phyloP scores from a whole-genome alignment of 2,329 filamentous ascomycete species.

The Colletotrichum tamarilloi region DNA sequence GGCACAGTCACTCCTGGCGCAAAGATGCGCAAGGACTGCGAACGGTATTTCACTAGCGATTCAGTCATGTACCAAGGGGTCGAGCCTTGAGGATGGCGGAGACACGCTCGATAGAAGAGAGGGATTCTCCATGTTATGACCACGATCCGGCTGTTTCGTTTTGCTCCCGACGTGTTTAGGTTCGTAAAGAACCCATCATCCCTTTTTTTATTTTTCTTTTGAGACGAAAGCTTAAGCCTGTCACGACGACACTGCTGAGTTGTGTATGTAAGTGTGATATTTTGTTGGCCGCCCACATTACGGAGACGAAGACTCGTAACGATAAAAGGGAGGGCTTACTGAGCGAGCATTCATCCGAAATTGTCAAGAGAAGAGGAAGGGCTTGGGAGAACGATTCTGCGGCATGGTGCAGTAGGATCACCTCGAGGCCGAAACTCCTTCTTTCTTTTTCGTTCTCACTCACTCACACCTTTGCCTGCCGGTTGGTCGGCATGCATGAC shows the following conservation, averaged over 20 bases:
- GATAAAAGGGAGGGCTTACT: no score
- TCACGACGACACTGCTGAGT: background rate
- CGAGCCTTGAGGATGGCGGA: background rate
- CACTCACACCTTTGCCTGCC: background rate
- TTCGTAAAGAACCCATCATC: conserved; percentile 8
- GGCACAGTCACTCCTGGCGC: conserved; percentile 9
- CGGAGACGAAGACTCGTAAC: background rate
- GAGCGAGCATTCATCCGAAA: background rate
- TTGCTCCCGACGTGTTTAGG: background rate
- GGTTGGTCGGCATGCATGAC: conserved; percentile 5
- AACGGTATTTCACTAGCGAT: conserved; percentile 3
- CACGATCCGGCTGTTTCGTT: conserved; percentile 9
- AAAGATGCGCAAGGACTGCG: background rate
- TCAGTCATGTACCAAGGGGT: background rate
- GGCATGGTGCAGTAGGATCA: conserved; percentile 1
- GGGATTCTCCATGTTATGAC: conserved; percentile 13
- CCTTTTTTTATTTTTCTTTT: background rate
- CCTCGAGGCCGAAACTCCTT: background rate
- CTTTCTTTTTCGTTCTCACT: background rate
- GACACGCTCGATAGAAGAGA: background rate
- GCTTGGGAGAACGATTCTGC: background rate
- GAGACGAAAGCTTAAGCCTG: conserved; percentile 18
- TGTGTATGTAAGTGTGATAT: background rate
- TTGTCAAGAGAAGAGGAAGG: background rate
- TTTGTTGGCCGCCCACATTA: background rate